Evolutionary conservation across 257 asterid genomes (phyloP), one percentile per base, ranked within the genome.

Genomic region (Solanum neorickii): DNA sequence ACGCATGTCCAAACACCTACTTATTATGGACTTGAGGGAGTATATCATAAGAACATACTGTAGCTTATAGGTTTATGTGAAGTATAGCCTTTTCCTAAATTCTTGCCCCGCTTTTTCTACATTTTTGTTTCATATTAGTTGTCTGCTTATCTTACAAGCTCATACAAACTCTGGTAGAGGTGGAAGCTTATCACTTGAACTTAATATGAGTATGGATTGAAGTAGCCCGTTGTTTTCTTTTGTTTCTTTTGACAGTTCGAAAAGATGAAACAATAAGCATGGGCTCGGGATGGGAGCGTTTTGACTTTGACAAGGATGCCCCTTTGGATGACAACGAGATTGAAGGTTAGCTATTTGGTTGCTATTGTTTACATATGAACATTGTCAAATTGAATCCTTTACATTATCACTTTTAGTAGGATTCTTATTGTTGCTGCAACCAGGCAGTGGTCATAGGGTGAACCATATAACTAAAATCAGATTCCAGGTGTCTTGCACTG

Each of bases 261-360:
- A 95, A 94, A 87, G 98, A 96, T 89, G 98, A 93, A 90, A 87
- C 92, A 25, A 92, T 91, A 76, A 94, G 98, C 82, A 94, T 90
- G 90, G 98, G 98, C 91, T 92, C 98, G 5, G 98, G 98, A 86
- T 96, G 99, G 99, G 99, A 96, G 92, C 92, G 98, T 39, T 96
- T 96, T 77, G 96, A 95, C 90, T 96, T 96, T 73, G 88, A 95
- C 91, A 92, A 92, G 94, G 98, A 96, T 90, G 99, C 99, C 56
- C 96, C 98, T 86, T 94, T 96, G 42, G 99, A 95, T 84, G 98
- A 94, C 76, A 98, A 95, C 89, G 98, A 95, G 90, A 90, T 95
- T 76, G 98, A 96, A 94, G 98, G 99, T 96, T 52, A 85, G 83
- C 83, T 27, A 27, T 52, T 52, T 52, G 62, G 62, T 52, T 75